phyloP scores from a whole-genome alignment of 2,329 filamentous ascomycete species.

The Neodidymelliopsis sp. region DNA sequence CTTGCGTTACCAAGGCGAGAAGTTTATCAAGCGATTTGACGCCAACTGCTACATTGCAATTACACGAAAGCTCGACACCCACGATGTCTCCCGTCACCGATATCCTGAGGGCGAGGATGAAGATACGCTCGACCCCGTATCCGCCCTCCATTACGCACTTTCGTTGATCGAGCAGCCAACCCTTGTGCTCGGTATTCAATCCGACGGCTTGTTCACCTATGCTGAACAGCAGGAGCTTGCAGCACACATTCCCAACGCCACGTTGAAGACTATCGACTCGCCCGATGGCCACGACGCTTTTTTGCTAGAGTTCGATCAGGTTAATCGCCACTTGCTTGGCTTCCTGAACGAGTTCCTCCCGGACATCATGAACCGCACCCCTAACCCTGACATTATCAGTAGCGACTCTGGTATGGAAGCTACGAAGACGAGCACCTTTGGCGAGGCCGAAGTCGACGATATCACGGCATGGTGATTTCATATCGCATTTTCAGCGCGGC shows the following conservation, averaged over 20 bases:
- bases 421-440: conserved; percentile 90
- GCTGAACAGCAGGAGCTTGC: conserved; percentile 95
- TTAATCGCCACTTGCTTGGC: conserved; percentile 83
- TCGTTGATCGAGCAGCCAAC: conserved; percentile 86
- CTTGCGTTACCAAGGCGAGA: conserved; percentile 92
- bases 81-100: conserved; percentile 87
- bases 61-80: conserved; percentile 95
- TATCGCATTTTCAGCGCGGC: conserved; percentile 32
- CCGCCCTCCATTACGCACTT: conserved; percentile 69
- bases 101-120: conserved; percentile 47
- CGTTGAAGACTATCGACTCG: conserved; percentile 86
- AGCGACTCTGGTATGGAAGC: conserved; percentile 61
- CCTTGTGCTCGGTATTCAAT: conserved; percentile 92
- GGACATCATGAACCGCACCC: conserved; percentile 77
- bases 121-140: conserved; percentile 62
- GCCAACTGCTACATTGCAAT: conserved; percentile 99
- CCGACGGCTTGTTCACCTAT: conserved; percentile 95
- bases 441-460: conserved; percentile 94
- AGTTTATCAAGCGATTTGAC: conserved; percentile 97
- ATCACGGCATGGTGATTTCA: conserved; percentile 84
- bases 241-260: conserved; percentile 76
- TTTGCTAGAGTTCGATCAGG: conserved; percentile 94
- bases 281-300: conserved; percentile 97
- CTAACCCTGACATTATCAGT: conserved; percentile 48
- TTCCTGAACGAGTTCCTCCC: conserved; percentile 85